Conservation (phyloP, 2,329 filamentous ascomycete genomes). For the Scedosporium boydii region DNA sequence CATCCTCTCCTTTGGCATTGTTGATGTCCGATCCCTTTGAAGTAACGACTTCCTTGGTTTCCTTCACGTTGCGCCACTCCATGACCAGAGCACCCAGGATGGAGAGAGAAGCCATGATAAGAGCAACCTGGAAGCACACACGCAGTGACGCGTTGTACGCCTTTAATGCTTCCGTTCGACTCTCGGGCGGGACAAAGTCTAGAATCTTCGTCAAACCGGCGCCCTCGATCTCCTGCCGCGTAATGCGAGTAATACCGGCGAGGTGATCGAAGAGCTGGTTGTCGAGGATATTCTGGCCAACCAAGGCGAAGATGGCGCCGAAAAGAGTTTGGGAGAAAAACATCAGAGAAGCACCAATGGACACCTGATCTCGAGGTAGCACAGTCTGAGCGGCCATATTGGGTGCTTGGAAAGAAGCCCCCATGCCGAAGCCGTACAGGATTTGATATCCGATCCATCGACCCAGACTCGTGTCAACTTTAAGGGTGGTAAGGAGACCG, state of each 20-base stretch:
- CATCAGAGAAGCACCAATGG: conserved; percentile 31
- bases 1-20: no score
- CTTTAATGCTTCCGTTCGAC: conserved; percentile 39
- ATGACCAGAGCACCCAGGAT: conserved; percentile 45
- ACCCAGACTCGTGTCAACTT: conserved; percentile 10
- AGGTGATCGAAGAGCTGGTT: conserved; percentile 27
- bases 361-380: conserved; percentile 27
- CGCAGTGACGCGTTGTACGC: conserved; percentile 55
- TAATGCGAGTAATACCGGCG: conserved; percentile 27
- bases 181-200: conserved; percentile 36
- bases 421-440: conserved; percentile 33
- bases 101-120: conserved; percentile 42
- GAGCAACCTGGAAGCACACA: conserved; percentile 49
- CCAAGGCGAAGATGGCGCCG: conserved; percentile 33
- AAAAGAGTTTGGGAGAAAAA: conserved; percentile 36
- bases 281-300: conserved; percentile 36
- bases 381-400: conserved; percentile 38
- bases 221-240: conserved; percentile 30
- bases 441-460: conserved; percentile 29
- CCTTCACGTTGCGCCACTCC: conserved; percentile 46
- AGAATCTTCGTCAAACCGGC: conserved; percentile 50
- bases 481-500: conserved; percentile 31
- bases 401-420: conserved; percentile 30
- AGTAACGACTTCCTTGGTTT: not conserved
- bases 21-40: no score